Conservation (phyloP, 306 rosid species). For the Geum urbanum region DNA sequence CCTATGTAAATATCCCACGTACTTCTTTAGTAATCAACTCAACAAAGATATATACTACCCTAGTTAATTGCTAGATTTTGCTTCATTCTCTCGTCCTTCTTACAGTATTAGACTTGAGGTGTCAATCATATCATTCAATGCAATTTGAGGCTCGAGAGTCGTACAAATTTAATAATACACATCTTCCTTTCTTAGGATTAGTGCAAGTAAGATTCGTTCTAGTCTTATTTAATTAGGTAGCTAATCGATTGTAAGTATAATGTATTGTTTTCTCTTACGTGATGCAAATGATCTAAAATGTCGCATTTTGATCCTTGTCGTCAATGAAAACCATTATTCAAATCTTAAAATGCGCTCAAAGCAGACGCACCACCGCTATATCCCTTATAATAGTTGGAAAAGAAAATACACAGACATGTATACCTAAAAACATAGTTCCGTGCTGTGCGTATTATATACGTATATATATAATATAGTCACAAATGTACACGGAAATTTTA, state of each 20-base stretch:
- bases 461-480: not conserved
- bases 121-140: not conserved
- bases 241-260: not conserved
- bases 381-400: not conserved
- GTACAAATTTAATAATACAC: not conserved
- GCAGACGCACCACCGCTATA: not conserved
- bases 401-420: not conserved
- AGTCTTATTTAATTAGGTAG: not conserved
- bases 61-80: not conserved
- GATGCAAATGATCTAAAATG: not conserved
- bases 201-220: not conserved
- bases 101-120: too few species aligned
- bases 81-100: not conserved
- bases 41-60: too few species aligned
- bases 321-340: not conserved
- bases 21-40: too few species aligned
- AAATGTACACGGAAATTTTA: not conserved
- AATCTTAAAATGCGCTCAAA: not conserved
- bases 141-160: not conserved
- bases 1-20: too few species aligned
- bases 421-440: not conserved
- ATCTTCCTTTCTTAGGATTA: not conserved
- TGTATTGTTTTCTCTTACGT: not conserved
- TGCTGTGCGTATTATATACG: not conserved
- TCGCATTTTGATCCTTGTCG: not conserved